Base-by-base conservation (phyloP, 345 rosid species). In the Gossypium bickii region DNA sequence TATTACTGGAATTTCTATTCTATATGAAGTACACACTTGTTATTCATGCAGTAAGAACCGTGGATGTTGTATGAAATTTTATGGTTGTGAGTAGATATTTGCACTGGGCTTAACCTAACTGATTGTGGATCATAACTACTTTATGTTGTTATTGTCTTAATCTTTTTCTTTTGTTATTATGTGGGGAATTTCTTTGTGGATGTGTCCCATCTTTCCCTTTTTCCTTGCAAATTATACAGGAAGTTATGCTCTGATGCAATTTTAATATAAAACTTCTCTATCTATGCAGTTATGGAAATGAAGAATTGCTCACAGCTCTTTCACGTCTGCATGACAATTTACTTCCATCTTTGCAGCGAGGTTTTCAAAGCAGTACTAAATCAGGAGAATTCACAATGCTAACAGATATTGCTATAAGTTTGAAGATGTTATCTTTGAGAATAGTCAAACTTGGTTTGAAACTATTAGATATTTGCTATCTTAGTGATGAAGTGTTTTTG, bases 291-390 rank as follows among this genome's bases (percentile, higher is more conserved):
- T 52, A 85, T 77, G 98, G 98, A 71, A 89, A 88, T 78, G 93
- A 87, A 73, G 99, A 93, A 73, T 76, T 93, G 83, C 85, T 95
- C 76, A 52, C 73, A 70, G 83, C 84, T 48, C 92, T 95, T 43
- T 86, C 86, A 74, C 87, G 76, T 70, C 81, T 95, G 85, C 97
- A 91, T 81, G 98, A 93, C 89, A 87, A 84, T 51, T 86, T 95
- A 65, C 82, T 95, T 81, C 96, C 98, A 67, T 90, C 97, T 47
- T 82, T 95, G 71, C 88, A 80, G 13, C 87, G 67, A 64, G 97
- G 94, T 59, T 88, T 90, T 61, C 84, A 25, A 64, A 77, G 81
- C 78, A 83, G 86, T 52, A 82, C 78, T 77, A 69, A 80, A 3
- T 87, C 86, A 71, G 82, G 80, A 63, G 86, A 85, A 59, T 84